Conservation (phyloP, 2,329 filamentous ascomycete species). For the Hypocreales sp. region DNA sequence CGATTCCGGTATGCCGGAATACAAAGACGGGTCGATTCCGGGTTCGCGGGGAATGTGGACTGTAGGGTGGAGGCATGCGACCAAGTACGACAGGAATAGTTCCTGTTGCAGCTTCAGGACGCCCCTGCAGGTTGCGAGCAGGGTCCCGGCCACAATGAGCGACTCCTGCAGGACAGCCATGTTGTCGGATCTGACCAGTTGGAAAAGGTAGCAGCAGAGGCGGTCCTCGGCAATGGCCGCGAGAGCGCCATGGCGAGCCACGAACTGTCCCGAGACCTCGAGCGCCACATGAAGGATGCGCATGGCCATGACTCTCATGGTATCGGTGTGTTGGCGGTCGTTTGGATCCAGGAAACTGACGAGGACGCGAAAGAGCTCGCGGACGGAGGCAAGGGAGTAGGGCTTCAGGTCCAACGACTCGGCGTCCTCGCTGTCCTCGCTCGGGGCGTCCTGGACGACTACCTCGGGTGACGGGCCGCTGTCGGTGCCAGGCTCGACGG, state of each 20-base stretch:
- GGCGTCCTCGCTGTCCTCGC: constrained; percentile 21
- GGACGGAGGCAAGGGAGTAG: constrained; percentile 86
- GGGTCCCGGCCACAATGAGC: constrained; percentile 76
- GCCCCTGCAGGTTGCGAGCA: constrained; percentile 77
- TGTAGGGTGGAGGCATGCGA: constrained; percentile 85
- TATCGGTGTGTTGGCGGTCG: constrained; percentile 81
- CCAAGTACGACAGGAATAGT: constrained; percentile 83
- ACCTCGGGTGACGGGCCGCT: too few relatives aligned
- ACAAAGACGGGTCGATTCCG: constrained; percentile 80
- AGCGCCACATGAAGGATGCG: constrained; percentile 94
- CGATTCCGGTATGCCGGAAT: constrained; percentile 82
- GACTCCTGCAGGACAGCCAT: constrained; percentile 91
- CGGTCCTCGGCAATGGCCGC: constrained; percentile 83
- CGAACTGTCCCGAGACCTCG: constrained; percentile 89
- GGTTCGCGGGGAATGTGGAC: constrained; percentile 85
- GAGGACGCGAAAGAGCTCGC: constrained; percentile 84
- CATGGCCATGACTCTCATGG: constrained; percentile 93
- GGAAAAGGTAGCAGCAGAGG: constrained; percentile 86
- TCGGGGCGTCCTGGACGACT: constrained; percentile 4
- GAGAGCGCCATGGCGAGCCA: constrained; percentile 79
- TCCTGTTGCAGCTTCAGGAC: constrained; percentile 95
- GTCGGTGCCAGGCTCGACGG: constrained; percentile 1
- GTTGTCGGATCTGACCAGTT: constrained; percentile 89
- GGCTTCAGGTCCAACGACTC: constrained; percentile 54
- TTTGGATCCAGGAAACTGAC: constrained; percentile 90